Base-by-base conservation (phyloP, 2,329 filamentous ascomycete species). In the Sporothrix brasiliensis region DNA sequence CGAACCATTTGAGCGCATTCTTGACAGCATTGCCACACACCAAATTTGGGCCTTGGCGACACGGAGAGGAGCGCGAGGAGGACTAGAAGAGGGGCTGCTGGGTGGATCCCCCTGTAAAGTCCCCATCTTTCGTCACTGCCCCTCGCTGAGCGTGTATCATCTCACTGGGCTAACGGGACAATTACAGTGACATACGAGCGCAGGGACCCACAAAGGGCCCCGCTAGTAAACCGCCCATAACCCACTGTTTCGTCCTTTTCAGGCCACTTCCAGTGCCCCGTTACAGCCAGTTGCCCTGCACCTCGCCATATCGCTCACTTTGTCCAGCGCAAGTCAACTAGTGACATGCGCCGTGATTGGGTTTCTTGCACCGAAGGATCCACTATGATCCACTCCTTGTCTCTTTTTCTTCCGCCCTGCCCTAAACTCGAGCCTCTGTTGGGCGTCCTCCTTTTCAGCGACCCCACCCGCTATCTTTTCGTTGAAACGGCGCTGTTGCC, bases 71-170 rank as follows among this genome's bases (percentile, higher is more conserved):
- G 53, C 24, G 34, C 14, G 19, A 19, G 11, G 19, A 16, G n/a
- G 53, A 16, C 4, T 6, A 24, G 4, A n/a, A 16, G 56, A 44
- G 39, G 21, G 39, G n/a, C 21, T 44, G 24, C 41, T 13, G 21
- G 58, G 58, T 34, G 58, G 58, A 61, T 27, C 56, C 56, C 58
- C 58, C n/a, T 61, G 58, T 24, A 61, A 10, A 44, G 58, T 34
- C 56, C 34, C 34, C 21, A 6, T 58, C 30, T 56, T 56, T 47
- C 44, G 44, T 47, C 27, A 60, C 9, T 41, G 56, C 56, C 58
- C 58, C 58, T 61, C 58, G 58, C 21, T 61, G 58, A 27, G 58
- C n/a, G 10, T 4, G 54, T 58, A 39, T 58, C 54, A 58, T 58
- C 53, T 56, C 34, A 44, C 56, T 44, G 39, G n/a, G 56, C 56